Conservation (phyloP, 768 basidiomycete genomes). For the Clavulina sp. region DNA sequence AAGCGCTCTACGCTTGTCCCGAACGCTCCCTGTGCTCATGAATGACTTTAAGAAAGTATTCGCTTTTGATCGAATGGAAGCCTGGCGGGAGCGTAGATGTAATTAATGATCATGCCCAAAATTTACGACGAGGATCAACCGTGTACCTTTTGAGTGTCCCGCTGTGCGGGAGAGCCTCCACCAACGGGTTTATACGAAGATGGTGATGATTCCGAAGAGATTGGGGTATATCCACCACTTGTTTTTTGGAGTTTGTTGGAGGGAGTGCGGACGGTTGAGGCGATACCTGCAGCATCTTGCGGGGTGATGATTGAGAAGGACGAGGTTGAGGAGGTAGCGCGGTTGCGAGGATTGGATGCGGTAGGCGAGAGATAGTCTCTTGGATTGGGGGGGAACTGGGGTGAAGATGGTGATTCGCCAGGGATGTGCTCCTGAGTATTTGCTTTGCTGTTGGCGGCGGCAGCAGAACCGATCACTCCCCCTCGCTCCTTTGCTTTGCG, state of each 20-base stretch:
- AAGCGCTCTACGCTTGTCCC: constrained; percentile 24
- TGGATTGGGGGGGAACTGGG: not conserved
- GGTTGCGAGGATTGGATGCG: not conserved
- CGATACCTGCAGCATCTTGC: not conserved
- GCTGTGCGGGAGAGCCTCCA: too few species aligned
- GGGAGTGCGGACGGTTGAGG: not conserved
- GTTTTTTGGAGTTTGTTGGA: too few species aligned
- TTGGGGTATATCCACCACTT: too few species aligned
- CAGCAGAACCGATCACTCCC: constrained; percentile 20
- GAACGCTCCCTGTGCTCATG: constrained; percentile 40
- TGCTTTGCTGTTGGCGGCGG: not conserved
- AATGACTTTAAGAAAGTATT: constrained; percentile 67
- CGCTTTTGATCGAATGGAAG: constrained; percentile 61
- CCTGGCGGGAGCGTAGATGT: not conserved
- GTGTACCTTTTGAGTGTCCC: too few species aligned
- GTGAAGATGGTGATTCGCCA: constrained; percentile 14
- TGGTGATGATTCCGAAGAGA: too few species aligned
- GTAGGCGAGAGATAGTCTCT: not conserved
- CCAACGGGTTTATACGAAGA: too few species aligned
- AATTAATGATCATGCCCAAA: too few species aligned
- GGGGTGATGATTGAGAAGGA: constrained; percentile 6
- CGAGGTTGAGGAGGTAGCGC: constrained; percentile 9
- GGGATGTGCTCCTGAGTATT: constrained; percentile 18
- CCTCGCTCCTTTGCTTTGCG: constrained; percentile 65
- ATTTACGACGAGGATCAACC: too few species aligned